Percentiles rank a stretch among this genome's conserved stretches.
Conservation (phyloP, 169 alveolate species). For the Eimeria zaria region DNA sequence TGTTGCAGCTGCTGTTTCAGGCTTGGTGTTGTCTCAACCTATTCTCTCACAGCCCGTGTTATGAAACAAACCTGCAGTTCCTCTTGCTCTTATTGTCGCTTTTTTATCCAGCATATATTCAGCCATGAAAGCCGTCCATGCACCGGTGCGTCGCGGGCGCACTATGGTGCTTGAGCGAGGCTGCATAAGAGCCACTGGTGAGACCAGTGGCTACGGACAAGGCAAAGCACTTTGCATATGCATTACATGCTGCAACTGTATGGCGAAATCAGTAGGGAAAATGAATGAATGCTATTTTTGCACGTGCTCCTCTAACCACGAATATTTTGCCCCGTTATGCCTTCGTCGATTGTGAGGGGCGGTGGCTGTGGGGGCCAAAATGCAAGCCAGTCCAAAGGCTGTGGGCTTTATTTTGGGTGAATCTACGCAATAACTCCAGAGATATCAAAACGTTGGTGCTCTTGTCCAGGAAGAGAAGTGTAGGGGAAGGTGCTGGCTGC, state of each 20-base stretch:
- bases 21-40: not conserved
- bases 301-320: not conserved
- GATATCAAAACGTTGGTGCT: not conserved
- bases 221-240: not conserved
- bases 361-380: not conserved
- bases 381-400: not conserved
- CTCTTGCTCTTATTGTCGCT: not conserved
- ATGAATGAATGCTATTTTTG: not conserved
- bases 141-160: not conserved
- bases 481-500: not conserved
- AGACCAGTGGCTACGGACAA: not conserved
- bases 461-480: not conserved
- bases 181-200: constrained; percentile 22
- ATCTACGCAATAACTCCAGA: not conserved
- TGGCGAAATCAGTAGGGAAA: not conserved
- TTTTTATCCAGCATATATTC: not conserved
- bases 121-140: not conserved
- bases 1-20: not conserved
- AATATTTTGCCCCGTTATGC: not conserved
- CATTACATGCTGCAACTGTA: not conserved
- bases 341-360: not conserved
- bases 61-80: too few relatives aligned
- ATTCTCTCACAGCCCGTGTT: not conserved
- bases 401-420: not conserved
- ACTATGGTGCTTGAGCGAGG: not conserved